Conservation (phyloP, 2,329 filamentous ascomycete genomes). For the Xylaria polymorpha region DNA sequence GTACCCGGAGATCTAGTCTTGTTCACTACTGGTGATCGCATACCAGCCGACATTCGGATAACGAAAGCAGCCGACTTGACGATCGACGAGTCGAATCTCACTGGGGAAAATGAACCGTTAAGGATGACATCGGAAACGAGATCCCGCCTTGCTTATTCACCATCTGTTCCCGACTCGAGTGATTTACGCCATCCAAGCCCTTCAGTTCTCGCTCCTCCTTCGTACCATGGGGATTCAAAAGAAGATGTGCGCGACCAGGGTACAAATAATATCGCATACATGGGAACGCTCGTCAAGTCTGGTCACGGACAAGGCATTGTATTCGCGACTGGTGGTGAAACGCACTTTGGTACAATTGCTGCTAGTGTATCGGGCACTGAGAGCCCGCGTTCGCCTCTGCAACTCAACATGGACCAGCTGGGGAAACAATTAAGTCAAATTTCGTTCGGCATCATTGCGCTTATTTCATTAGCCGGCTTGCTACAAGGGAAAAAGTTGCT, state of each 20-base stretch:
- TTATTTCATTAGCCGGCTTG: constrained; percentile 92
- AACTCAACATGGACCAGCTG: constrained; percentile 96
- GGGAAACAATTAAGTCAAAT: constrained; percentile 97
- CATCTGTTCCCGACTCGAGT: constrained; percentile 46
- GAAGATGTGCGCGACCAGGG: constrained; percentile 77
- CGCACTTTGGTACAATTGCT: constrained; percentile 96
- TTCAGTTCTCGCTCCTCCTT: constrained; percentile 62
- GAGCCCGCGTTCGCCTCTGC: constrained; percentile 91
- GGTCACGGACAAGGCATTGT: constrained; percentile 96
- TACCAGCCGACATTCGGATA: constrained; percentile 95
- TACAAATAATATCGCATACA: constrained; percentile 93
- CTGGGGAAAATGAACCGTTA: constrained; percentile 95
- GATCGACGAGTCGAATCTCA: constrained; percentile 96
- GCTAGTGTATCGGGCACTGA: constrained; percentile 95
- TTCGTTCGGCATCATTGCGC: constrained; percentile 91
- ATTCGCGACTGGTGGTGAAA: constrained; percentile 93
- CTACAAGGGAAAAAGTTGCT: constrained; percentile 89
- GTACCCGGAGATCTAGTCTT: constrained; percentile 93
- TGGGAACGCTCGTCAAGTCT: constrained; percentile 95
- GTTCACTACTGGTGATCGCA: constrained; percentile 95
- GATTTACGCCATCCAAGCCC: constrained; percentile 53
- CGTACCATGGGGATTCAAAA: constrained; percentile 68
- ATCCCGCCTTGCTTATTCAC: constrained; percentile 48
- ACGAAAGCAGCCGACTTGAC: constrained; percentile 89
- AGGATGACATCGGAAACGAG: constrained; percentile 76